Conservation (phyloP, 1,139 yeast genomes). For the Candida neerlandica region DNA sequence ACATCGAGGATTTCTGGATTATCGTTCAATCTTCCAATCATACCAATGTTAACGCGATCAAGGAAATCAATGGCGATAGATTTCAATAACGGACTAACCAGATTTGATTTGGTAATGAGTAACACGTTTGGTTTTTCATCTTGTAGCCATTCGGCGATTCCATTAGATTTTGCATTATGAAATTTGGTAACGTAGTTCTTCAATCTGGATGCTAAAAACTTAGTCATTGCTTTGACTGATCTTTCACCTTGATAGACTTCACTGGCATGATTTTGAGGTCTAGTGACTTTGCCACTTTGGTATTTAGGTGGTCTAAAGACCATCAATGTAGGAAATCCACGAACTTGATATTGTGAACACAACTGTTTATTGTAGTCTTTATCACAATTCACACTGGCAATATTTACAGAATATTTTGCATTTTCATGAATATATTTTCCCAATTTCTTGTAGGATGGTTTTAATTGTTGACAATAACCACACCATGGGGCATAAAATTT, state of each 20-base stretch:
- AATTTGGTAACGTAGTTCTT: constrained; percentile 71
- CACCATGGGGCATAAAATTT: constrained; percentile 99
- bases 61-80: constrained; percentile 77
- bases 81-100: constrained; percentile 65
- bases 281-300: constrained; percentile 21
- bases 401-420: constrained; percentile 60
- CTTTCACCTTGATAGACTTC: constrained; percentile 77
- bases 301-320: constrained; percentile 82
- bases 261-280: constrained; percentile 47
- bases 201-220: constrained; percentile 60
- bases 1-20: constrained; percentile 21
- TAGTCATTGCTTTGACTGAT: constrained; percentile 57
- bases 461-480: constrained; percentile 69
- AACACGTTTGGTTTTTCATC: constrained; percentile 35
- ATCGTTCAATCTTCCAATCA: constrained; percentile 23
- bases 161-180: constrained; percentile 26
- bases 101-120: constrained; percentile 48
- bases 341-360: constrained; percentile 66
- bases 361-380: constrained; percentile 61
- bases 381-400: constrained; percentile 90
- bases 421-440: constrained; percentile 56
- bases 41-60: constrained; percentile 31
- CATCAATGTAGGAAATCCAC: constrained; percentile 81
- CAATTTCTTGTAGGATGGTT: constrained; percentile 59
- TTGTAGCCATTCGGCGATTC: constrained; percentile 31